Percentiles rank a stretch among this genome's conserved stretches.
Conservation (phyloP, 164 flowering plant species). For the Dillenia turbinata region DNA sequence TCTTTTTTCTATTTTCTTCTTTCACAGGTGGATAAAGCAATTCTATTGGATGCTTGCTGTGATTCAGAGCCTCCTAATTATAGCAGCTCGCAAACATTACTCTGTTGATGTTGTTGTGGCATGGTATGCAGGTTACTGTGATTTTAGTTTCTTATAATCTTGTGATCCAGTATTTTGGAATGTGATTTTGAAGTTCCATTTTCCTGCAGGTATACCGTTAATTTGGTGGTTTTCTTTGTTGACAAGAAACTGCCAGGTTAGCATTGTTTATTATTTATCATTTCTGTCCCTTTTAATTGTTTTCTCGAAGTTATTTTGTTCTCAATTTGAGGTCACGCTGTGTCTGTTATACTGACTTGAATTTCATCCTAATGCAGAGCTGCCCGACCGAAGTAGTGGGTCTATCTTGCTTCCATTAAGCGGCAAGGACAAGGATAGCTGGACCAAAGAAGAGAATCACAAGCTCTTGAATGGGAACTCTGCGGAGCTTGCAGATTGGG, state of each 20-base stretch:
- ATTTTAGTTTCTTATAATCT: too few relatives aligned
- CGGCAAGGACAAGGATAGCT: constrained; percentile 60
- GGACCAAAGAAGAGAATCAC: constrained; percentile 70
- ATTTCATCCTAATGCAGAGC: constrained; percentile 39
- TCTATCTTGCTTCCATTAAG: constrained; percentile 58
- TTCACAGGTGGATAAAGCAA: constrained; percentile 64
- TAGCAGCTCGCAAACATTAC: constrained; percentile 95
- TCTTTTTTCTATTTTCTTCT: neutral
- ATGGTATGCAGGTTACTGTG: constrained; percentile 28
- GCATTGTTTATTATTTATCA: constrained; percentile 3
- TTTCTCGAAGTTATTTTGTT: neutral
- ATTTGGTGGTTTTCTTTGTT: constrained; percentile 78
- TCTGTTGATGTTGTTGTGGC: constrained; percentile 58
- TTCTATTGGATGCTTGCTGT: constrained; percentile 75
- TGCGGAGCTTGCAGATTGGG: constrained; percentile 73
- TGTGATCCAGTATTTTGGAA: too few relatives aligned
- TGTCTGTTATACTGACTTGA: neutral
- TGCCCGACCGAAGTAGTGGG: constrained; percentile 69
- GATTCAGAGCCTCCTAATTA: constrained; percentile 71
- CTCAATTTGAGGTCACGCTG: neutral
- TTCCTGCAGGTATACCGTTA: constrained; percentile 83
- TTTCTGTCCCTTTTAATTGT: neutral
- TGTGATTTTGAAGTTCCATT: neutral
- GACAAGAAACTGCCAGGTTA: constrained; percentile 79
- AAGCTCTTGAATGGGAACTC: constrained; percentile 84